phyloP scores from a whole-genome alignment of 2,329 filamentous ascomycete genomes.

The Fusarium udum region DNA sequence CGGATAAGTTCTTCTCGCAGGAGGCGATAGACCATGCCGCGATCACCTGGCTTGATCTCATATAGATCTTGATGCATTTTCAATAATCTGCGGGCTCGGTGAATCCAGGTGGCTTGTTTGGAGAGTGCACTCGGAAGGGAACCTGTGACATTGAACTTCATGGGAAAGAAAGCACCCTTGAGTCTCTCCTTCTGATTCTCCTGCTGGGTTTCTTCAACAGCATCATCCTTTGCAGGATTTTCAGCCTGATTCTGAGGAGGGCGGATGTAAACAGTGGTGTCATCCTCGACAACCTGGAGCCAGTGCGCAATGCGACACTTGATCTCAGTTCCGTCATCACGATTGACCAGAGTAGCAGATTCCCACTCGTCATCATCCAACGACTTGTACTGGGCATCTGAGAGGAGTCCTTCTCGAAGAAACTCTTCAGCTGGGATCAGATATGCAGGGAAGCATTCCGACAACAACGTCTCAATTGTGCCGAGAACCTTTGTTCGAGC shows the following conservation, averaged over 20 bases:
- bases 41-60: slow-evolving; percentile 58
- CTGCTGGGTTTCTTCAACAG: background rate
- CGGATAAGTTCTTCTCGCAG: slow-evolving; percentile 67
- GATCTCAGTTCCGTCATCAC: background rate
- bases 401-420: slow-evolving; percentile 65
- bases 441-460: slow-evolving; percentile 48
- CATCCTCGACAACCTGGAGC: slow-evolving; percentile 32
- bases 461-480: slow-evolving; percentile 16
- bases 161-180: slow-evolving; percentile 56
- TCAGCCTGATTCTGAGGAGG: slow-evolving; percentile 32
- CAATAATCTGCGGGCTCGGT: slow-evolving; percentile 28
- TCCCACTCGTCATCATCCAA: slow-evolving; percentile 43
- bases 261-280: slow-evolving; percentile 35
- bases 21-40: slow-evolving; percentile 73
- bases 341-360: background rate
- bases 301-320: slow-evolving; percentile 19
- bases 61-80: slow-evolving; percentile 62
- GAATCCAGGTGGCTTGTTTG: slow-evolving; percentile 11
- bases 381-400: slow-evolving; percentile 69
- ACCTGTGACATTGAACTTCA: slow-evolving; percentile 35
- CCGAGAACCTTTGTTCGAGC: slow-evolving; percentile 16
- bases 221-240: background rate
- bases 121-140: slow-evolving; percentile 8
- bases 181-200: slow-evolving; percentile 60
- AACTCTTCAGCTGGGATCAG: slow-evolving; percentile 66